phyloP scores from a whole-genome alignment of 2,329 filamentous ascomycete genomes.

The Aspergillus novofumigatus region DNA sequence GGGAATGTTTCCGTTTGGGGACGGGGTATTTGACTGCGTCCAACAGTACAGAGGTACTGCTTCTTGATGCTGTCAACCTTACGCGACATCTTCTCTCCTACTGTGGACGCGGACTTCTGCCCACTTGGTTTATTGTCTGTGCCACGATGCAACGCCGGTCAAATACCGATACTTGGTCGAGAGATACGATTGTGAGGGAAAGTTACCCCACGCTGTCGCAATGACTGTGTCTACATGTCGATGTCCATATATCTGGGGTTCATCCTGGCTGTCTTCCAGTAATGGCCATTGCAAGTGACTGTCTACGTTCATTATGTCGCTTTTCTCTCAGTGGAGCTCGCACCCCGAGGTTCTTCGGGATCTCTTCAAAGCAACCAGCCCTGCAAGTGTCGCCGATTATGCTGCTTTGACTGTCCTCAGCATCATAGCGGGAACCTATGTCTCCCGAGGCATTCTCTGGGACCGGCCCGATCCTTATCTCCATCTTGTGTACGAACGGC shows the following conservation, averaged over 20 bases:
- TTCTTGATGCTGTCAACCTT: neutral
- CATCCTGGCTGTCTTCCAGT: neutral
- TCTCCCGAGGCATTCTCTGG: slow-evolving; percentile 44
- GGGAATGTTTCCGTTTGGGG: neutral
- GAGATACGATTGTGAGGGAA: neutral
- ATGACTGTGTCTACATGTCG: too few species aligned
- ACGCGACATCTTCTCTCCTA: too few species aligned
- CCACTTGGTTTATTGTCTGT: neutral
- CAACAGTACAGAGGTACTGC: neutral
- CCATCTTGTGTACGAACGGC: slow-evolving; percentile 48
- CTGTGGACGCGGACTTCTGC: neutral
- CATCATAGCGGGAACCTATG: slow-evolving; percentile 36
- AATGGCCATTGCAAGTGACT: neutral
- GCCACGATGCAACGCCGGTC: neutral
- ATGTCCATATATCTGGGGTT: neutral
- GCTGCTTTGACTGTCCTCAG: slow-evolving; percentile 34
- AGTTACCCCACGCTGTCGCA: neutral
- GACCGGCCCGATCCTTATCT: slow-evolving; percentile 49
- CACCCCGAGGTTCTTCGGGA: slow-evolving; percentile 18
- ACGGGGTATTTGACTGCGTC: too few species aligned
- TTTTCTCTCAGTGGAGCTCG: neutral
- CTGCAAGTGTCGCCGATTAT: slow-evolving; percentile 29
- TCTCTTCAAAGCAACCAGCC: slow-evolving; percentile 16
- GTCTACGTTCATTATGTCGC: neutral
- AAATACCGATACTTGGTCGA: neutral